Evolutionary conservation across 768 basidiomycete species (phyloP), one percentile per base, ranked within the genome.

Genomic region (Myochromella boudieri): DNA sequence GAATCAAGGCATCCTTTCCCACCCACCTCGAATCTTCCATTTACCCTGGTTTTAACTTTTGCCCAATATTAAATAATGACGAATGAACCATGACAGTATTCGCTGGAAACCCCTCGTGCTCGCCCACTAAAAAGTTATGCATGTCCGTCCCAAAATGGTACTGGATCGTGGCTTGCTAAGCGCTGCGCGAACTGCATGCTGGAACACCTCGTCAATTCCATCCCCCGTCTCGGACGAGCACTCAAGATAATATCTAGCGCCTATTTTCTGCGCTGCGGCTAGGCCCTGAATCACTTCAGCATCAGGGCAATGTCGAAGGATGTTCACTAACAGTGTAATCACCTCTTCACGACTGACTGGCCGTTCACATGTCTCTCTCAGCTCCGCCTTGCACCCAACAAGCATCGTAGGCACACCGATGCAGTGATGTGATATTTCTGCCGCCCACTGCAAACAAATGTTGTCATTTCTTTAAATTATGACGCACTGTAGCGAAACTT

Each of bases 171-270:
- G n/a, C n/a, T n/a, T n/a, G n/a, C 33, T 34, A 6, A 41, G 38
- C 6, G 3, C 37, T 15, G 25, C 46, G 14, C 52, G 49, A 9
- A 47, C 44, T n/a, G 55, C 53, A 11, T 40, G 41, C 34, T 51
- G 37, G 60, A 91, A 89, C 21, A 90, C 75, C 62, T 88, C 87
- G 17, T 80, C 77, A 32, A 91, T 74, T 21, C 85, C 86, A 54
- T 85, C 80, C 6, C 85, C 84, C 3, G 81, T 82, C 76, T 87
- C 90, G 9, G 87, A 88, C 44, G 79, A 82, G 40, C 85, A 87
- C 70, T 91, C 87, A 51, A 85, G 85, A 74, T 88, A 91, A 21
- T 44, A 44, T 24, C 32, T 37, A 3, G 53, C 56, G 4, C 48
- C 51, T 4, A 60, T 55, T 28, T 38, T 24, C 15, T 38, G 46